Conservation (phyloP, 257 asterid species). For the Rhazya stricta region DNA sequence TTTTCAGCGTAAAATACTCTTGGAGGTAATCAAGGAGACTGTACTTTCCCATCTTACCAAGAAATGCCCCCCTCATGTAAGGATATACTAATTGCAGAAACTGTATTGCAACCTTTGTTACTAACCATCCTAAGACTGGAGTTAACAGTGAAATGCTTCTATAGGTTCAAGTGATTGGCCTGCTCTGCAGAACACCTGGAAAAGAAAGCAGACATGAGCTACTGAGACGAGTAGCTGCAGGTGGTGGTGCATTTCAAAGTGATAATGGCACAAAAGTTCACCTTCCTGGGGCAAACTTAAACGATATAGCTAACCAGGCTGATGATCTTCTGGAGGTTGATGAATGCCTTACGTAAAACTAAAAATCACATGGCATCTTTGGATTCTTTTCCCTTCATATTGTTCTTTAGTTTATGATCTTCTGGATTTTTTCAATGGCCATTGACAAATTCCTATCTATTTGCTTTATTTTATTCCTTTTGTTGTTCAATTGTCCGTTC, state of each 20-base stretch:
- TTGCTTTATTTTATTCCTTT: neutral
- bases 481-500: neutral
- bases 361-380: neutral
- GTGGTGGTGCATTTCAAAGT: constrained; percentile 86
- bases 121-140: constrained; percentile 19
- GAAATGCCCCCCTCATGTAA: constrained; percentile 91
- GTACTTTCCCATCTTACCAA: constrained; percentile 90
- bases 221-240: constrained; percentile 91
- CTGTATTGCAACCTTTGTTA: constrained; percentile 7
- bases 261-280: constrained; percentile 84
- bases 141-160: constrained; percentile 15
- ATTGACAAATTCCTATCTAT: neutral
- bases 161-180: constrained; percentile 94
- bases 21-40: constrained; percentile 96
- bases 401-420: neutral
- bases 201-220: constrained; percentile 93
- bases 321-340: constrained; percentile 91
- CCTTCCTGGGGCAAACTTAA: constrained; percentile 91
- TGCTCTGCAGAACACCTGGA: constrained; percentile 88
- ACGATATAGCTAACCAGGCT: constrained; percentile 94
- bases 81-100: constrained; percentile 26
- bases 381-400: neutral
- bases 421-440: neutral
- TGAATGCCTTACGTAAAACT: neutral
- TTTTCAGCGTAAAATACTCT: constrained; percentile 80